phyloP scores from a whole-genome alignment of 2,329 filamentous ascomycete genomes.

The Ramularia collo-cygni region DNA sequence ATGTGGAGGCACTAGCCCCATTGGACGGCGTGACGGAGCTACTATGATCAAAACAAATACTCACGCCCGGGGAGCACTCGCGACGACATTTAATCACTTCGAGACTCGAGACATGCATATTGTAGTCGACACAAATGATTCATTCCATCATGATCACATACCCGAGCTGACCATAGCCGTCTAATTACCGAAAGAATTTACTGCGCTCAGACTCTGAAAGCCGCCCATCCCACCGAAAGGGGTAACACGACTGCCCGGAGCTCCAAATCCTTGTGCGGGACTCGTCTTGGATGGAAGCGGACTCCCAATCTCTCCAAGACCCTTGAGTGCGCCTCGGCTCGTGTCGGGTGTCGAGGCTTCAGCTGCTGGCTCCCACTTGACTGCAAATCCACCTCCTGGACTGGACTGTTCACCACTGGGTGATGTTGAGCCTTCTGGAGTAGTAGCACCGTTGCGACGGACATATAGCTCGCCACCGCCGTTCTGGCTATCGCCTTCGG shows the following conservation, averaged over 20 bases:
- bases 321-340: slow-evolving; percentile 12
- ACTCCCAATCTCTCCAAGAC: slow-evolving; percentile 43
- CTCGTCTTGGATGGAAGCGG: slow-evolving; percentile 39
- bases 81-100: no score
- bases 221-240: slow-evolving; percentile 10
- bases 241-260: slow-evolving; percentile 19
- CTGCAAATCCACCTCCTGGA: slow-evolving; percentile 29
- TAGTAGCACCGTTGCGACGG: slow-evolving; percentile 42
- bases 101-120: no score
- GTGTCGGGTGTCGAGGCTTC: slow-evolving; percentile 23
- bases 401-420: not conserved
- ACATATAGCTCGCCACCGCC: slow-evolving; percentile 84
- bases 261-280: slow-evolving; percentile 28
- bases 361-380: slow-evolving; percentile 36
- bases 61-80: no score
- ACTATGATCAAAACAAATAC: no score
- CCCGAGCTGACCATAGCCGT: no score
- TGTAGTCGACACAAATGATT: no score
- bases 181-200: slow-evolving; percentile 3
- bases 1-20: no score
- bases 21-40: no score
- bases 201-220: slow-evolving; percentile 23
- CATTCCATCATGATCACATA: no score
- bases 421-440: no score
- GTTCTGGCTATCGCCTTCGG: slow-evolving; percentile 77